Conservation (phyloP, 257 asterid genomes). For the Ajuga chamaepitys region DNA sequence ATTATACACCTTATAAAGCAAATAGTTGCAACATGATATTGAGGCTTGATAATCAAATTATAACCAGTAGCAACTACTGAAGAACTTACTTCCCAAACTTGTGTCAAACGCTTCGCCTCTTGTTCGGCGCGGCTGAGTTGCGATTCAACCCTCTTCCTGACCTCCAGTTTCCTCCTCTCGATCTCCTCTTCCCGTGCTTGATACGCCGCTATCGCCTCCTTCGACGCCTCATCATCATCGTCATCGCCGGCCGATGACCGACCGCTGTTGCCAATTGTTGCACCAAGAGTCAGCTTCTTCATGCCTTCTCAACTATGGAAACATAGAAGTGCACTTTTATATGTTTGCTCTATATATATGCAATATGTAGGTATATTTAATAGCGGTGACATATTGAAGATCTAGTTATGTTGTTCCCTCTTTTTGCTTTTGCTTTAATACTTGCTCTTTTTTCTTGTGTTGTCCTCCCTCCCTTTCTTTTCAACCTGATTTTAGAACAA, state of each 20-base stretch:
- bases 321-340: conserved; percentile 9
- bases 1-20: too few species aligned
- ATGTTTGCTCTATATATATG: not conserved
- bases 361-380: not conserved
- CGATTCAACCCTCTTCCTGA: conserved; percentile 58
- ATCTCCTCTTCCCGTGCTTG: conserved; percentile 81
- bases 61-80: too few species aligned
- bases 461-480: conserved; percentile 39
- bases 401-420: conserved; percentile 6
- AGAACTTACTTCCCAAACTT: conserved; percentile 61
- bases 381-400: conserved; percentile 16
- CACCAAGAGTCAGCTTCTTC: conserved; percentile 39
- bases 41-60: too few species aligned
- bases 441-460: conserved; percentile 22
- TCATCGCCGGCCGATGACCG: conserved; percentile 29
- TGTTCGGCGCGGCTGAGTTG: conserved; percentile 72
- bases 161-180: conserved; percentile 66
- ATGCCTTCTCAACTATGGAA: not conserved
- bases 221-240: conserved; percentile 55
- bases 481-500: conserved; percentile 33
- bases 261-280: conserved; percentile 62
- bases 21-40: too few species aligned
- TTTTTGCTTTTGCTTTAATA: conserved; percentile 61
- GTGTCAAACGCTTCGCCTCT: conserved; percentile 62
- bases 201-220: conserved; percentile 52